phyloP scores from a whole-genome alignment of 257 asterid genomes.

The Rehmannia glutinosa region DNA sequence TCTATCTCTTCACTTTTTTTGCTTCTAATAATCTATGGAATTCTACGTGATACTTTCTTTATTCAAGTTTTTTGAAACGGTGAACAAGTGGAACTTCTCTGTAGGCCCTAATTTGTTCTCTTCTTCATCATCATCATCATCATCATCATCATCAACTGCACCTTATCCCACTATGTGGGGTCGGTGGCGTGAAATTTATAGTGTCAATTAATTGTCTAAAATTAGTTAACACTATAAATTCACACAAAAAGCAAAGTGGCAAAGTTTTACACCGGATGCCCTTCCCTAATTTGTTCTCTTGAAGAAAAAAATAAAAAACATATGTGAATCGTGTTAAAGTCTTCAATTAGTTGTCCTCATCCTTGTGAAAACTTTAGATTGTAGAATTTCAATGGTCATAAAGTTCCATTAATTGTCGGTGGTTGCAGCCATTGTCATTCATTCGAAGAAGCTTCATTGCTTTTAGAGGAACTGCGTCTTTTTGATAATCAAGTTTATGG shows the following conservation, averaged over 20 bases:
- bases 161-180: too few species aligned
- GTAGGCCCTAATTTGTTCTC: not conserved
- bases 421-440: conserved; percentile 82
- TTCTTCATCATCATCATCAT: too few species aligned
- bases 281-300: not conserved
- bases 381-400: not conserved
- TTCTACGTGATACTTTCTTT: not conserved
- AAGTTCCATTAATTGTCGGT: conserved; percentile 11
- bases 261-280: too few species aligned
- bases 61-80: not conserved
- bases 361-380: not conserved
- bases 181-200: too few species aligned
- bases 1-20: conserved; percentile 8
- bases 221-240: too few species aligned
- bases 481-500: conserved; percentile 88
- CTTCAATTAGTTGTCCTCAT: not conserved
- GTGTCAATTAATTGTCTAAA: too few species aligned
- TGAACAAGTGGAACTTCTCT: not conserved
- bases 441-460: conserved; percentile 83
- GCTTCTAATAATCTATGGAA: not conserved
- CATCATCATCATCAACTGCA: too few species aligned
- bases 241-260: too few species aligned
- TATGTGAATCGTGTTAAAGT: not conserved
- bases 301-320: not conserved
- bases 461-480: conserved; percentile 74